Evolutionary conservation across 495 filamentous ascomycete genomes (phyloP).

Genomic region (Daldinia bambusicola): DNA sequence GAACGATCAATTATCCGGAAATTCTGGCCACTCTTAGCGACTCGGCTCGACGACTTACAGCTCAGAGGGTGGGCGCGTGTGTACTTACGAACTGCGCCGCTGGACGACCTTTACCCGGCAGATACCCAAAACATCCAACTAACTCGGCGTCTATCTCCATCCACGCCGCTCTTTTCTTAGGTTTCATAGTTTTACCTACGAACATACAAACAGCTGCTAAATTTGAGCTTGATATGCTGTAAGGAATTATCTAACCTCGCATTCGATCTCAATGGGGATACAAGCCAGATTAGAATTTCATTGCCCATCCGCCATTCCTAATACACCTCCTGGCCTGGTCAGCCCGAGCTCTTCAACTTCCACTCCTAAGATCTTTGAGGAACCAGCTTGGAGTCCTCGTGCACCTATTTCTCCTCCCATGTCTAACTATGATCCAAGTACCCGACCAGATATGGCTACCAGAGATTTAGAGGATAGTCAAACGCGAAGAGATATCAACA

Average conservation of each 20-base stretch:
- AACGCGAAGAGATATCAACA: slow-evolving; percentile 47
- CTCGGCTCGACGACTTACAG: slow-evolving; percentile 41
- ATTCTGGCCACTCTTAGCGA: slow-evolving; percentile 40
- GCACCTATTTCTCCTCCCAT: slow-evolving; percentile 58
- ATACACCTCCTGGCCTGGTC: slow-evolving; percentile 57
- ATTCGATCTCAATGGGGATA: slow-evolving; percentile 62
- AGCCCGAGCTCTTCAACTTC: slow-evolving; percentile 56
- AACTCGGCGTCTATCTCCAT: slow-evolving; percentile 38
- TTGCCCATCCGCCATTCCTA: slow-evolving; percentile 54
- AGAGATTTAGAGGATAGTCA: slow-evolving; percentile 50
- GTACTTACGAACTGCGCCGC: slow-evolving; percentile 41
- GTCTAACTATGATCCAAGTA: slow-evolving; percentile 62
- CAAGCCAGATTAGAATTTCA: slow-evolving; percentile 56
- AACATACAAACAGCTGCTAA: slow-evolving; percentile 11
- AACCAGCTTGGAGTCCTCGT: slow-evolving; percentile 48
- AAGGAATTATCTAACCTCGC: slow-evolving; percentile 30
- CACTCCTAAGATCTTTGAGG: slow-evolving; percentile 52
- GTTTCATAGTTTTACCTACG: slow-evolving; percentile 9
- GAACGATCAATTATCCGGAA: slow-evolving; percentile 40
- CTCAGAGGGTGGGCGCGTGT: slow-evolving; percentile 39
- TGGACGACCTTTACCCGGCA: slow-evolving; percentile 42
- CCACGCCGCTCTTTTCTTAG: slow-evolving; percentile 20
- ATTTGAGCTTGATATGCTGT: slow-evolving; percentile 38
- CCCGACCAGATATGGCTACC: slow-evolving; percentile 54
- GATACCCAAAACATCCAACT: slow-evolving; percentile 38